phyloP scores from a whole-genome alignment of 768 basidiomycete genomes.

The Lyophyllum shimeji region DNA sequence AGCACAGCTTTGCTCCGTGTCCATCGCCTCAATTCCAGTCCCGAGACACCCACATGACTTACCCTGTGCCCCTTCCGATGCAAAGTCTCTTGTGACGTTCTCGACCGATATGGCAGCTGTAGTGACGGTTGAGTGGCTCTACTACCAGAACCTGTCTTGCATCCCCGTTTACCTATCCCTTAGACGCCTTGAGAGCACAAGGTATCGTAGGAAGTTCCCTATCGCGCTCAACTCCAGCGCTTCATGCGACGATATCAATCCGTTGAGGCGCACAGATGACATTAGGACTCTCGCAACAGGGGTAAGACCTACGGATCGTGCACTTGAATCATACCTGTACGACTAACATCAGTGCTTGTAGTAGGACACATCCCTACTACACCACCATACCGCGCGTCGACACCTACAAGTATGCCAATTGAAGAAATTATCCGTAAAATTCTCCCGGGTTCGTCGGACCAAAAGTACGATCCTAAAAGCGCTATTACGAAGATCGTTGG shows the following conservation, averaged over 20 bases:
- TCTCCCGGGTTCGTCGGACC: neutral
- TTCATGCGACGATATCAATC: neutral
- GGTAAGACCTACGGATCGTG: neutral
- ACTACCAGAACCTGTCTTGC: neutral
- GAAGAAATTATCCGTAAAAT: neutral
- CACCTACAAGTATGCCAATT: neutral
- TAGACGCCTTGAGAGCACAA: neutral
- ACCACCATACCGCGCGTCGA: neutral
- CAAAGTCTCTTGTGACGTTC: neutral
- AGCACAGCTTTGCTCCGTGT: neutral
- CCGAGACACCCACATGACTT: neutral
- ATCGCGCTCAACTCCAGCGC: neutral
- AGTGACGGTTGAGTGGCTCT: neutral
- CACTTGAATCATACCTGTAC: slow-evolving; percentile 4
- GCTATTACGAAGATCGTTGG: neutral
- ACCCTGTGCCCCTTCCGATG: neutral
- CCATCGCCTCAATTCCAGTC: neutral
- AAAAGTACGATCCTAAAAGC: neutral
- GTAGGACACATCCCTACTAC: neutral
- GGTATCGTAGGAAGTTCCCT: neutral
- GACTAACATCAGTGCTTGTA: neutral
- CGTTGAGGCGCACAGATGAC: neutral
- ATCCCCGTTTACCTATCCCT: neutral
- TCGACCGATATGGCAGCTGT: neutral
- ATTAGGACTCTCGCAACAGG: neutral